phyloP scores from a whole-genome alignment of 177 flowering plant species.

The Vitis hybrid region DNA sequence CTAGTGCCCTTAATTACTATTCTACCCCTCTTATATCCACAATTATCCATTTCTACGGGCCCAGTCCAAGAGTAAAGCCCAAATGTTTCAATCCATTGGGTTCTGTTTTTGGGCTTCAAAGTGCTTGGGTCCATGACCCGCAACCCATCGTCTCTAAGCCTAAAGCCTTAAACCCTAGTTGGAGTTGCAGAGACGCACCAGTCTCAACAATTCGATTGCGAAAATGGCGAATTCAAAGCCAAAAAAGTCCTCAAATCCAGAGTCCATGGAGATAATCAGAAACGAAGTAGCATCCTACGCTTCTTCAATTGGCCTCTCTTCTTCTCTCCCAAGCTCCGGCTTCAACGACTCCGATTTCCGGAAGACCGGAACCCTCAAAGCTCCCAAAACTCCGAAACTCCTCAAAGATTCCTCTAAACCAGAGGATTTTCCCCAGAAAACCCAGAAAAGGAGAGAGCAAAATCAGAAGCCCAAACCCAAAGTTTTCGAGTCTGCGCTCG shows the following conservation, averaged over 20 bases:
- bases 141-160: no score
- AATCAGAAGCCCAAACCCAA: slow-evolving; percentile 22
- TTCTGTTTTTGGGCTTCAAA: no score
- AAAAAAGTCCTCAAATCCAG: slow-evolving; percentile 21
- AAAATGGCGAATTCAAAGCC: slow-evolving; percentile 38
- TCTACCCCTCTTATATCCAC: no score
- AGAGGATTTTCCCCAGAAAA: background rate
- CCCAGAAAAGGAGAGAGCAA: slow-evolving; percentile 9
- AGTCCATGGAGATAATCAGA: slow-evolving; percentile 48
- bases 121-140: no score
- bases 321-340: slow-evolving; percentile 51
- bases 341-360: slow-evolving; percentile 86
- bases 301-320: slow-evolving; percentile 70
- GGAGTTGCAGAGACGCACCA: background rate
- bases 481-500: slow-evolving; percentile 18
- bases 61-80: no score
- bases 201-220: background rate
- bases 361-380: slow-evolving; percentile 51
- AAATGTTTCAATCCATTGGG: no score
- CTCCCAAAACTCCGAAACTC: slow-evolving; percentile 15
- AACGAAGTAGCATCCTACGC: slow-evolving; percentile 78
- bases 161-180: background rate
- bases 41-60: no score
- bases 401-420: no score
- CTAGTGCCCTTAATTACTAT: no score